Evolutionary conservation across 2,329 filamentous ascomycete species (phyloP), one percentile per base, ranked within the genome.

Genomic region (Ophiocordyceps polyrhachis-furcata): DNA sequence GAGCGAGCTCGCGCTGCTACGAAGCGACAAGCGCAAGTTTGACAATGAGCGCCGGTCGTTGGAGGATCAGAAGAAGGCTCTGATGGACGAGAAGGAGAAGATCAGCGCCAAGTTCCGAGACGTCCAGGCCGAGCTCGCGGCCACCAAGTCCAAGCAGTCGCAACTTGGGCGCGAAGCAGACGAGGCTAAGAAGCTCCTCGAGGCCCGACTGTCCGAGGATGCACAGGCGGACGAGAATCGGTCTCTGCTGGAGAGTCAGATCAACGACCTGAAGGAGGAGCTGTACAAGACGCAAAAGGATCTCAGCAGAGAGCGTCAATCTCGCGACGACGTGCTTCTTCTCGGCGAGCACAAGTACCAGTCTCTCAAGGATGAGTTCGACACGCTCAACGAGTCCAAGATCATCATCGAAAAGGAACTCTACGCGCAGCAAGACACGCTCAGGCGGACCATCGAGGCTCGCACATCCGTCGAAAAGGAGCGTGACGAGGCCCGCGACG

Each of bases 331-430:
- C 56, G 87, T 95, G 23, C 80, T 89, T 50, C 76, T 93, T 52
- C 80, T 96, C 46, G 79, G 84, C 5, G 87, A 95, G 52, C 88
- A 94, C 63, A 93, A 91, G 58, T 84, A 81, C 54, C 71, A 83
- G 41, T 76, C 81, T 43, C 69, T 98, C 48, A 81, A 88, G 57
- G 79, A 88, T 23, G 87, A 96, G 51, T 93, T 79, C 53, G 81
- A 93, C 43, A 75, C 77, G 31, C 70, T 96, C 31, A 94, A 94
- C 54, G 87, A 95, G 50, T 81, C 86, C 25, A 98, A 98, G 62
- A 94, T 95, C 54, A 93, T 80, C 42, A 94, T 98, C 50, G 89
- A 98, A 62, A 96, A 95, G 61, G 89, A 96, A 62, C 80, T 98
- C 59, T 96, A 96, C 58, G 81, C 84, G 5, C 89, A 96, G 57